Evolutionary conservation across 257 asterid genomes (phyloP).

Genomic region (Ilex asprella): DNA sequence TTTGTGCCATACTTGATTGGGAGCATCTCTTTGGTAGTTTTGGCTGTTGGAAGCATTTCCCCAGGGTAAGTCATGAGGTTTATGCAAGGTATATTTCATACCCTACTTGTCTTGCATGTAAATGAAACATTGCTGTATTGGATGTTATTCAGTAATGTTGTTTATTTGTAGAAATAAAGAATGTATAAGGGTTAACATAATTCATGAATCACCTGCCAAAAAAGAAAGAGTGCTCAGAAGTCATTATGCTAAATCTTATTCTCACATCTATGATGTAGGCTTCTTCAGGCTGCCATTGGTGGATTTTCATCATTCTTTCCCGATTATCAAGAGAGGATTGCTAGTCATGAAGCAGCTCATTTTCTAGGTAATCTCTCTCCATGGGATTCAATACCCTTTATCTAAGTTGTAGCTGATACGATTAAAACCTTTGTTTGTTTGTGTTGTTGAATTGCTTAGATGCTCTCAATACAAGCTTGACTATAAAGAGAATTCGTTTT

Average conservation of each 20-base stretch:
- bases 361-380: constrained; percentile 57
- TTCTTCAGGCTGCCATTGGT: constrained; percentile 92
- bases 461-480: no score
- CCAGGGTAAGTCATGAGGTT: constrained; percentile 62
- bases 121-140: no score
- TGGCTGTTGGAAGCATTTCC: constrained; percentile 83
- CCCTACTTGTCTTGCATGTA: background rate
- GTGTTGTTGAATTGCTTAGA: no score
- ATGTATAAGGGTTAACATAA: background rate
- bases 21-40: constrained; percentile 82
- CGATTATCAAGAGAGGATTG: constrained; percentile 81
- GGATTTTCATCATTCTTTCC: constrained; percentile 82
- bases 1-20: constrained; percentile 92
- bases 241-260: constrained; percentile 8
- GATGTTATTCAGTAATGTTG: no score
- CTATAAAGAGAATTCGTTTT: no score
- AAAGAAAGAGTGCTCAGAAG: background rate
- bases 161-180: no score
- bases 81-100: constrained; percentile 1
- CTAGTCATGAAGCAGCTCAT: constrained; percentile 97
- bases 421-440: background rate
- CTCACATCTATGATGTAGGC: constrained; percentile 34
- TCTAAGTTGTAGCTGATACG: constrained; percentile 2
- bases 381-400: constrained; percentile 3
- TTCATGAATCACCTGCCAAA: background rate